phyloP scores from a whole-genome alignment of 495 filamentous ascomycete species.

The Penicillium coprophilum region DNA sequence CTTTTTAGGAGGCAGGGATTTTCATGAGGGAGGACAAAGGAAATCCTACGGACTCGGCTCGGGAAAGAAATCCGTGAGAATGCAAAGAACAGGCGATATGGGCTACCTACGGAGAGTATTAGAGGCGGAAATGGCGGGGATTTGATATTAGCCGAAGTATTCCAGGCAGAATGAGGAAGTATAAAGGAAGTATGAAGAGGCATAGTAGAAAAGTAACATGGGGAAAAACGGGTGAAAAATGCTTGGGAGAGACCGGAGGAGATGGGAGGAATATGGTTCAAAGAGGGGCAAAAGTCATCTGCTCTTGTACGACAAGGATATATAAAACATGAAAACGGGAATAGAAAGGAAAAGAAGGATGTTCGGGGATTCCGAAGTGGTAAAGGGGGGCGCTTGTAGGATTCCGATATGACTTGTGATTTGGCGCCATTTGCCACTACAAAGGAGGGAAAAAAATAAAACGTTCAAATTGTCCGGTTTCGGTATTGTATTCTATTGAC shows the following conservation, averaged over 20 bases:
- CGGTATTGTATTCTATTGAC: slow-evolving; percentile 6
- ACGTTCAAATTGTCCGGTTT: slow-evolving; percentile 17
- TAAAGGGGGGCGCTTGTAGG: slow-evolving; percentile 20
- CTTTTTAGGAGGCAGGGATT: too few relatives aligned
- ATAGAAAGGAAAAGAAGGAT: background rate
- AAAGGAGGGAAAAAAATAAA: slow-evolving; percentile 9
- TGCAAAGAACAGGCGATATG: background rate
- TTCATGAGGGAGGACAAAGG: background rate
- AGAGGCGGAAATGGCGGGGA: background rate
- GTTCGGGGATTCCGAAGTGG: slow-evolving; percentile 1
- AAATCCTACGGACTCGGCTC: background rate
- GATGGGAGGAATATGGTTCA: background rate
- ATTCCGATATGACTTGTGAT: slow-evolving; percentile 21
- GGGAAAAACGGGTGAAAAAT: slow-evolving; percentile 1
- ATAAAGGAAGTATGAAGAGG: slow-evolving; percentile 5
- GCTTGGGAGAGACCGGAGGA: slow-evolving; percentile 1
- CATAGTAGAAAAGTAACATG: slow-evolving; percentile 7
- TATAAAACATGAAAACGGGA: background rate
- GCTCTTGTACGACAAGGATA: background rate
- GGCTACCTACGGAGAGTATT: background rate
- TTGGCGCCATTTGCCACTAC: slow-evolving; percentile 27
- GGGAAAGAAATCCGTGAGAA: slow-evolving; percentile 2
- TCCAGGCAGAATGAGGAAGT: background rate
- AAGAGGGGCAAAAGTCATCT: slow-evolving; percentile 8
- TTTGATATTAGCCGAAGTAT: background rate